Base-by-base conservation (phyloP, 495 filamentous ascomycete genomes). In the Podospora tetraspora region DNA sequence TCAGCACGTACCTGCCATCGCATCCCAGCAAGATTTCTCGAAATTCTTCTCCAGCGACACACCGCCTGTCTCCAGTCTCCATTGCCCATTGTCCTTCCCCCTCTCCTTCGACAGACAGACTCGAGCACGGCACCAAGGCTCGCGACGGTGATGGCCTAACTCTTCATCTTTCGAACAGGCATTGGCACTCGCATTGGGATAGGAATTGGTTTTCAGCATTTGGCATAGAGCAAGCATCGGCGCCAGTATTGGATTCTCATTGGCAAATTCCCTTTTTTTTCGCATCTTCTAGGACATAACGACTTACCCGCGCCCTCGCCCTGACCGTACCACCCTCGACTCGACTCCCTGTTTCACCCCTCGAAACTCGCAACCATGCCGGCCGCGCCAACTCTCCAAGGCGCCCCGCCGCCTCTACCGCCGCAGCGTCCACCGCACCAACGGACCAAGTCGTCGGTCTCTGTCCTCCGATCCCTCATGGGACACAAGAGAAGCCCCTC, bases 381-480 rank as follows among this genome's bases (percentile, higher is more conserved):
- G 21, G 27, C 73, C 57, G 32, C 67, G 66, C 60, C 71, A 57
- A 62, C 65, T 59, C 57, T 74, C 19, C 66, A 68, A 52, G 66
- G 61, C 59, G 56, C 60, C 29, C 59, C 59, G 21, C 56, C 62
- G 3, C n/a, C n/a, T n/a, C 60, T 3, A 3, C 37, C 66, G 25
- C 64, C 27, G 43, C 68, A 57, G 34, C 29, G 23, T 30, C 66
- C 59, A 27, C 62, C 32, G 29, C 81, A 82, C 66, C 78, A 80
- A 21, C 81, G 82, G n/a, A 80, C 82, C 70, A 88, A 85, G 75
- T 87, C 87, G 8, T 84, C 83, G 19, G 83, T 88, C 25, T 84
- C 83, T 22, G 83, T 88, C 29, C 74, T 89, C 61, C 84, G 80
- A 66, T 84, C 85, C 16, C 82, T 89, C 71, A 86, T 88, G 63